Conservation (phyloP, 2,329 filamentous ascomycete genomes). For the Emericellopsis atlantica region DNA sequence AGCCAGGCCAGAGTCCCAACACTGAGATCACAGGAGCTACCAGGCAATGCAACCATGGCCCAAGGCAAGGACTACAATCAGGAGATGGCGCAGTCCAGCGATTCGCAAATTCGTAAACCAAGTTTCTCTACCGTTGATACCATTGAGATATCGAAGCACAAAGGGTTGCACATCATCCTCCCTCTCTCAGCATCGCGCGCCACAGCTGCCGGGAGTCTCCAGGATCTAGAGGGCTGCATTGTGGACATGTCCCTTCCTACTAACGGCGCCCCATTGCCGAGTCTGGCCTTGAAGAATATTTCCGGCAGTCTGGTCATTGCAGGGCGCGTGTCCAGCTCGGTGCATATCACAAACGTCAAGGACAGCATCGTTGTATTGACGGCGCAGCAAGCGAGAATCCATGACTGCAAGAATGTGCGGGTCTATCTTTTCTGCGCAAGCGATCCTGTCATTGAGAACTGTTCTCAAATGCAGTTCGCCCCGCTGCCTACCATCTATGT, state of each 20-base stretch:
- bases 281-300: conserved; percentile 55
- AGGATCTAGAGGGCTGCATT: conserved; percentile 56
- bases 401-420: conserved; percentile 69
- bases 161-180: conserved; percentile 62
- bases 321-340: conserved; percentile 66
- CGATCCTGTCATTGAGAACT: conserved; percentile 90
- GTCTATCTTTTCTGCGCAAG: conserved; percentile 75
- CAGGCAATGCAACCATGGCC: conserved; percentile 7
- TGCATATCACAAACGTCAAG: conserved; percentile 66
- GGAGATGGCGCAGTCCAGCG: conserved; percentile 18
- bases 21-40: no score
- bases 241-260: conserved; percentile 68
- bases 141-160: conserved; percentile 55
- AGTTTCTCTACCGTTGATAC: conserved; percentile 49
- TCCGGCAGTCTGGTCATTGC: conserved; percentile 60
- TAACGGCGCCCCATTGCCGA: conserved; percentile 47
- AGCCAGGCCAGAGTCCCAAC: conserved; percentile 11
- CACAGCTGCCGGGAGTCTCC: conserved; percentile 61
- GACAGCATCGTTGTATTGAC: conserved; percentile 67
- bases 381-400: conserved; percentile 84
- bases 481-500: conserved; percentile 60
- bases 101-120: conserved; percentile 38
- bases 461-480: conserved; percentile 64
- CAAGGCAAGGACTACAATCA: conserved; percentile 15
- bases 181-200: conserved; percentile 58